Conservation (phyloP, 352 stramenopile species). For the Phytophthora quininea region DNA sequence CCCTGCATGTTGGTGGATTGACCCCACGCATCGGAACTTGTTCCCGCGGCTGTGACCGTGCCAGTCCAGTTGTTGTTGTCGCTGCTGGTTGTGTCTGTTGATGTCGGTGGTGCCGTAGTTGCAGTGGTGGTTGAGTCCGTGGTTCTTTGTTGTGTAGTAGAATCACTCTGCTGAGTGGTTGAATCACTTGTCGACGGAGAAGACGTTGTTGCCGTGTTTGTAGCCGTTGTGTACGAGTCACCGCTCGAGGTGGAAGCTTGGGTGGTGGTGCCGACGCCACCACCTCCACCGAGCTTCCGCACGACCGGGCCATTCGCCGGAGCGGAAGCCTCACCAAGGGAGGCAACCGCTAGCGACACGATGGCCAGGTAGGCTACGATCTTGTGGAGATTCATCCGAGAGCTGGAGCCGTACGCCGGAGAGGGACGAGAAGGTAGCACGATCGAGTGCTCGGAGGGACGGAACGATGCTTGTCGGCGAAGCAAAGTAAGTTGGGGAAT, state of each 20-base stretch:
- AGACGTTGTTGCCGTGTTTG: constrained; percentile 5
- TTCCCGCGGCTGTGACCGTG: constrained; percentile 10
- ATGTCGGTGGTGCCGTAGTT: constrained; percentile 1
- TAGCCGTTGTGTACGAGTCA: constrained; percentile 26
- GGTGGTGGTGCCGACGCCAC: constrained; percentile 18
- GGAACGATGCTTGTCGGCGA: constrained; percentile 25
- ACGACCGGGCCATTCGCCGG: constrained; percentile 3
- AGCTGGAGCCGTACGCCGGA: not conserved
- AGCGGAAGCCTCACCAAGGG: constrained; percentile 27
- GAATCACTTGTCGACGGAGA: constrained; percentile 9
- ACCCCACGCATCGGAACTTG: constrained; percentile 2
- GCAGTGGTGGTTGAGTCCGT: not conserved
- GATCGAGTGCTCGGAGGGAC: constrained; percentile 14
- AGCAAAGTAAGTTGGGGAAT: constrained; percentile 37
- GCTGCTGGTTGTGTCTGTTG: not conserved
- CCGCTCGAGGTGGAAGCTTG: constrained; percentile 11
- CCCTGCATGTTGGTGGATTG: constrained; percentile 9
- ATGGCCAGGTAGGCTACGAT: constrained; percentile 29
- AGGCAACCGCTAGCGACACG: constrained; percentile 17
- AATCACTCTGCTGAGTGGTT: constrained; percentile 16
- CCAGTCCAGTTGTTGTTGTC: constrained; percentile 22
- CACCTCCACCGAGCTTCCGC: constrained; percentile 23
- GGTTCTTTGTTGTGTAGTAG: not conserved
- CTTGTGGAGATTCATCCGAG: constrained; percentile 33
- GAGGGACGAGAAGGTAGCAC: constrained; percentile 17